A percentile compares a stretch with the other conserved stretches of the same genome.
Evolutionary conservation across 495 filamentous ascomycete genomes (phyloP).

Genomic region (Endocarpon pusillum): DNA sequence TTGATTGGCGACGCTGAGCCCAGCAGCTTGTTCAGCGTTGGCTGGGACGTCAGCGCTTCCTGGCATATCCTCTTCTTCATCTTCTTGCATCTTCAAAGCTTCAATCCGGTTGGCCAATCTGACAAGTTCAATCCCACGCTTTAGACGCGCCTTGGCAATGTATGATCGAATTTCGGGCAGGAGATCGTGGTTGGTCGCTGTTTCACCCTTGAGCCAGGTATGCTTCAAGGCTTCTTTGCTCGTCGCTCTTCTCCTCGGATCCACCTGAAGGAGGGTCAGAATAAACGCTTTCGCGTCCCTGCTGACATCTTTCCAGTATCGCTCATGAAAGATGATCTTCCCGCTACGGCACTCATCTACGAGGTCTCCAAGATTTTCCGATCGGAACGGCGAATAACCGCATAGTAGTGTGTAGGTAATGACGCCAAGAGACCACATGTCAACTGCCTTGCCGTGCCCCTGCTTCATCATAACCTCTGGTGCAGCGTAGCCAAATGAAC

Average conservation of each 20-base stretch:
- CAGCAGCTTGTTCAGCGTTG: slow-evolving; percentile 15
- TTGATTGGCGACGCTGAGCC: slow-evolving; percentile 2
- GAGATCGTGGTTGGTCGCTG: slow-evolving; percentile 86
- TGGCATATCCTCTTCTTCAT: slow-evolving; percentile 61
- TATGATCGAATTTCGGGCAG: slow-evolving; percentile 93
- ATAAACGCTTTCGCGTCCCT: slow-evolving; percentile 95
- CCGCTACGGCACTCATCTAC: slow-evolving; percentile 87
- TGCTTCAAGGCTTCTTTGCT: slow-evolving; percentile 74
- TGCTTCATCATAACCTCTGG: slow-evolving; percentile 97
- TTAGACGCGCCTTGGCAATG: slow-evolving; percentile 76
- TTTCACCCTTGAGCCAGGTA: slow-evolving; percentile 78
- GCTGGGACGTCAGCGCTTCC: slow-evolving; percentile 14
- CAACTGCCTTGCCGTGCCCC: slow-evolving; percentile 95
- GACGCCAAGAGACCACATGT: slow-evolving; percentile 98
- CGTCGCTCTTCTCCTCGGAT: slow-evolving; percentile 58
- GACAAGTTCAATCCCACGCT: slow-evolving; percentile 89
- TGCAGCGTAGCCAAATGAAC: slow-evolving; percentile 94
- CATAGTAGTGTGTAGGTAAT: slow-evolving; percentile 99
- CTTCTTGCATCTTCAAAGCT: slow-evolving; percentile 87
- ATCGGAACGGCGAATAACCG: slow-evolving; percentile 94
- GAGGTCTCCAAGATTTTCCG: slow-evolving; percentile 79
- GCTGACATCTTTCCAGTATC: slow-evolving; percentile 97
- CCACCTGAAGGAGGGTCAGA: slow-evolving; percentile 56
- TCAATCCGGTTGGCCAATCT: slow-evolving; percentile 96
- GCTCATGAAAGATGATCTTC: slow-evolving; percentile 90